phyloP scores from a whole-genome alignment of 257 asterid genomes.

The Salvia rosmarinus region DNA sequence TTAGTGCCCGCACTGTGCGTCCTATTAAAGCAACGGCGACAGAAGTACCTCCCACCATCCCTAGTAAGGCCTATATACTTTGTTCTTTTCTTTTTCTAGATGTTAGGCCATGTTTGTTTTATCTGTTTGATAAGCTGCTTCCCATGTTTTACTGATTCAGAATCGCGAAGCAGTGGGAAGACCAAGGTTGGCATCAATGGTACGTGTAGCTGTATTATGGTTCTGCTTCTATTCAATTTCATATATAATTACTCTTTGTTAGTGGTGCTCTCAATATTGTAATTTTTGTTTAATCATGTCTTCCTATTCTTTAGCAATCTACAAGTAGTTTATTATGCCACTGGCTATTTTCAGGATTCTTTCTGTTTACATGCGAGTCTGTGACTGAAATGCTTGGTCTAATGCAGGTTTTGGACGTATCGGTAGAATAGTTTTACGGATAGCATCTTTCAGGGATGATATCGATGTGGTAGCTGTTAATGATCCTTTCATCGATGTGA shows the following conservation, averaged over 20 bases:
- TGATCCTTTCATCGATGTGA: conserved; percentile 94
- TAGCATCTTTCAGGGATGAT: conserved; percentile 90
- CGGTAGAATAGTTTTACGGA: conserved; percentile 86
- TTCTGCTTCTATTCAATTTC: conserved; percentile 19
- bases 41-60: conserved; percentile 69
- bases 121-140: conserved; percentile 31
- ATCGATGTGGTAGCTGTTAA: conserved; percentile 96
- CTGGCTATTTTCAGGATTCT: neutral
- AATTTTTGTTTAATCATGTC: neutral
- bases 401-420: conserved; percentile 95
- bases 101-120: conserved; percentile 11
- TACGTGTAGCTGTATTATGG: conserved; percentile 37
- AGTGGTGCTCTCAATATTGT: neutral
- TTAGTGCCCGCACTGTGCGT: conserved; percentile 39
- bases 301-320: neutral
- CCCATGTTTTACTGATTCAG: conserved; percentile 43
- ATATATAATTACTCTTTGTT: conserved; percentile 8
- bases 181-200: conserved; percentile 92
- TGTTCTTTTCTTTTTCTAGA: neutral
- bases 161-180: conserved; percentile 61
- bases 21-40: conserved; percentile 84
- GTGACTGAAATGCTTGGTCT: conserved; percentile 22
- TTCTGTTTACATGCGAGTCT: neutral
- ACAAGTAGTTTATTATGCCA: neutral
- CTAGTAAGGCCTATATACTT: conserved; percentile 47